Base-by-base conservation (phyloP, 768 basidiomycete genomes). In the Trametes villosa region DNA sequence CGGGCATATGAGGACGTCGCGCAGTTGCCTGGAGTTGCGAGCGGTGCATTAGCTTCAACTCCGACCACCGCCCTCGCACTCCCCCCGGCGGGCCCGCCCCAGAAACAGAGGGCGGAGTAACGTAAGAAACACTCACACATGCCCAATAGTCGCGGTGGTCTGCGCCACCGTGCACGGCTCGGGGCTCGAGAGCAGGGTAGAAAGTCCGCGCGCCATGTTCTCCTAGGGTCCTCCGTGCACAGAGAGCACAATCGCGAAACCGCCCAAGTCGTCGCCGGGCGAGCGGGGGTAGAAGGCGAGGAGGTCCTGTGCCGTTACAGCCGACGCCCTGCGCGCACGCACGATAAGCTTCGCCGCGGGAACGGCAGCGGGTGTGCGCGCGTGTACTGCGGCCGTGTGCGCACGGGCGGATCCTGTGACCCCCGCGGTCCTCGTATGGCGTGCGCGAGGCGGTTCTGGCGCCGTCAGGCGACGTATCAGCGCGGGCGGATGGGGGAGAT, bases 1-100 rank as follows among this genome's bases (percentile, higher is more conserved):
- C 1, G 90, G 91, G 71, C 89, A 91, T 60, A 89, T 82, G 50
- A 92, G 74, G 49, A 94, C 83, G 75, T 94, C 91, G 34, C 91
- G 82, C 29, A 94, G 77, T 74, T 94, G 91, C 27, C 89, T 90
- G 72, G 40, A 57, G 30, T 15, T 13, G 31, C 42, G 17, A 46
- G 24, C 18, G 24, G 15, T 9, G 15, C 13, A 36, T 49, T 20
- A 53, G 40, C 27, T n/a, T 42, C 27, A 4, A 34, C 18, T 4
- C 36, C 15, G 6, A 38, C 18, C 4, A 18, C 6, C 36, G 13
- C 36, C 36, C 36, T 11, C 36, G 36, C 36, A 11, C 36, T 15
- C 13, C 36, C 36, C 36, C 36, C 4, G 13, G 18, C 13, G 36
- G 18, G 9, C n/a, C 22, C 44, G 7, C 22, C 3, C 44, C 22